Percentiles rank a stretch among this genome's conserved stretches.
Conservation (phyloP, 306 rosid genomes). For the Vigna radiata region DNA sequence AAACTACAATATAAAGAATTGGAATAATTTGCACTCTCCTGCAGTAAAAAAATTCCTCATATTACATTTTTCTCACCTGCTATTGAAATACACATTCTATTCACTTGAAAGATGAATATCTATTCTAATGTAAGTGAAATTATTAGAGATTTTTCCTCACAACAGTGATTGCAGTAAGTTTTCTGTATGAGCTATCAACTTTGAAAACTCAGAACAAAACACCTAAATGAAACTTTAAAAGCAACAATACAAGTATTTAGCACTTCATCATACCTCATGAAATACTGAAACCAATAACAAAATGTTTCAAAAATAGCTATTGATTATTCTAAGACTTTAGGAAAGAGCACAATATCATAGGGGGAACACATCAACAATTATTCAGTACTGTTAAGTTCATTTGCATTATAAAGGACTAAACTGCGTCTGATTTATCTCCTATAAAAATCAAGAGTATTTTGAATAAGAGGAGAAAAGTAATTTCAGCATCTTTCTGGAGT, state of each 20-base stretch:
- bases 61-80: not conserved
- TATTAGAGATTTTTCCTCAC: not conserved
- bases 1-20: not conserved
- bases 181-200: not conserved
- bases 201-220: not conserved
- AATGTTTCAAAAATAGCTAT: not conserved
- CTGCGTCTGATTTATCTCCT: not conserved
- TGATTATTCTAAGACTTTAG: not conserved
- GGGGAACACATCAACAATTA: not conserved
- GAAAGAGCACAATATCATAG: not conserved
- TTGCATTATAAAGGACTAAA: not conserved
- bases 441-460: not conserved
- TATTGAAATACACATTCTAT: not conserved
- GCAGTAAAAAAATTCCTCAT: not conserved
- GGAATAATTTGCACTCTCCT: not conserved
- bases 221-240: not conserved
- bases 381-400: not conserved
- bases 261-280: not conserved
- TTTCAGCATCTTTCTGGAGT: not conserved
- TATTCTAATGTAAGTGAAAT: not conserved
- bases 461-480: not conserved
- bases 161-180: not conserved
- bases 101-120: not conserved
- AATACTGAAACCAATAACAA: not conserved
- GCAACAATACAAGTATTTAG: not conserved